phyloP scores from a whole-genome alignment of 345 rosid genomes.

The Hibiscus mutabilis region DNA sequence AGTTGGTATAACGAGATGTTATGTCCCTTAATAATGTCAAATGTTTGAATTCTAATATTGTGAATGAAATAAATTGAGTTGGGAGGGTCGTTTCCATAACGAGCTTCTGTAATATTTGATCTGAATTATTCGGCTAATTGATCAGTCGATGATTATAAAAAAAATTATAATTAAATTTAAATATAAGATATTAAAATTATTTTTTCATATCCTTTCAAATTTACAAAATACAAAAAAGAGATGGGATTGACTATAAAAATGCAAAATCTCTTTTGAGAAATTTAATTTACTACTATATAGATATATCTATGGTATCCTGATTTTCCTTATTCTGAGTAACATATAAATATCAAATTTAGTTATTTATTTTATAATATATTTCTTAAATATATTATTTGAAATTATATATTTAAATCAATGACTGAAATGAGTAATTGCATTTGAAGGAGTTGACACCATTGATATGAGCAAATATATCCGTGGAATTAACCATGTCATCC shows the following conservation, averaged over 20 bases:
- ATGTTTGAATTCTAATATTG: too few species aligned
- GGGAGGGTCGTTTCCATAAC: too few species aligned
- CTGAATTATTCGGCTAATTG: too few species aligned
- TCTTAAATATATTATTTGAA: background rate
- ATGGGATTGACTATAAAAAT: background rate
- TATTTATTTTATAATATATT: background rate
- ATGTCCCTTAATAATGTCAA: too few species aligned
- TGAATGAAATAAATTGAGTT: too few species aligned
- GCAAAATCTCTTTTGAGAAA: background rate
- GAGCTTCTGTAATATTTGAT: too few species aligned
- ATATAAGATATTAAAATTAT: background rate
- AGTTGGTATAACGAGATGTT: too few species aligned
- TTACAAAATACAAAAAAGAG: background rate
- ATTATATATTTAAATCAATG: constrained; percentile 52
- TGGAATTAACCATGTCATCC: constrained; percentile 62
- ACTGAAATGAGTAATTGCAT: constrained; percentile 71
- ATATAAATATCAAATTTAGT: constrained; percentile 17
- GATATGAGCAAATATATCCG: constrained; percentile 74
- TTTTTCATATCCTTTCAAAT: background rate
- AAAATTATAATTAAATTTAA: background rate
- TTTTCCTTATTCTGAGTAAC: constrained; percentile 11
- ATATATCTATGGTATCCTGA: constrained; percentile 12
- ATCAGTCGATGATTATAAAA: too few species aligned
- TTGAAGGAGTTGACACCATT: constrained; percentile 80
- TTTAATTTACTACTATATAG: constrained; percentile 7